Base-by-base conservation (phyloP, 169 alveolate genomes). In the Plasmodium vinckei region DNA sequence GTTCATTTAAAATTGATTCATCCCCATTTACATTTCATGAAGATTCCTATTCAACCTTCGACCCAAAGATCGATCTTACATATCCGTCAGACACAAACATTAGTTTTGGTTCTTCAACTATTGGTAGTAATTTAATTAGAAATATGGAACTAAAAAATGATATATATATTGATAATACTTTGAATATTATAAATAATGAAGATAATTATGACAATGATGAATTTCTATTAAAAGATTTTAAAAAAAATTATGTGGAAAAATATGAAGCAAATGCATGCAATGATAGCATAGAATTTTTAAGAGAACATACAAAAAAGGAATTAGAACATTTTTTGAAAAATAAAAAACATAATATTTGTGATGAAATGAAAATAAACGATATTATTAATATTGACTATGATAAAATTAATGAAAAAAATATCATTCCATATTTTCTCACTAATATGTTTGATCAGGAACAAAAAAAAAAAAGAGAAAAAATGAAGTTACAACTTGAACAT, bases 351-450 rank as follows among this genome's bases (percentile, higher is more conserved):
- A 64, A 75, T 67, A 6, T 15, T 75, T 63, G 77, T 13, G 53
- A 63, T n/a, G 88, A 75, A 75, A 75, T 75, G 88, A 75, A 75
- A 61, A 65, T 75, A 25, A 75, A 75, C 25, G 88, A 75, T 42
- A 63, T 75, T 25, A 63, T 75, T 49, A 75, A 75, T 69, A 75
- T 75, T 1, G 88, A 75, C 27, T 75, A 75, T 75, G 88, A 75
- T 44, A 75, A 75, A 39, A 42, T 75, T 13, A 75, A 75, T 46
- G 88, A 75, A 56, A 75, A 75, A 75, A 75, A 75, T 75, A 75
- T 75, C 19, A 75, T 75, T 27, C 88, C 88, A 1, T 75, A 75
- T 42, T 75, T 75, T 21, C 51, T 75, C 19, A 75, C 88, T 27
- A 53, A 64, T 44, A 65, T 75, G 73, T 75, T 75, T 44, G 88